Base-by-base conservation (phyloP, 1,284 basidiomycete species). In the Hymenochaete sp. region DNA sequence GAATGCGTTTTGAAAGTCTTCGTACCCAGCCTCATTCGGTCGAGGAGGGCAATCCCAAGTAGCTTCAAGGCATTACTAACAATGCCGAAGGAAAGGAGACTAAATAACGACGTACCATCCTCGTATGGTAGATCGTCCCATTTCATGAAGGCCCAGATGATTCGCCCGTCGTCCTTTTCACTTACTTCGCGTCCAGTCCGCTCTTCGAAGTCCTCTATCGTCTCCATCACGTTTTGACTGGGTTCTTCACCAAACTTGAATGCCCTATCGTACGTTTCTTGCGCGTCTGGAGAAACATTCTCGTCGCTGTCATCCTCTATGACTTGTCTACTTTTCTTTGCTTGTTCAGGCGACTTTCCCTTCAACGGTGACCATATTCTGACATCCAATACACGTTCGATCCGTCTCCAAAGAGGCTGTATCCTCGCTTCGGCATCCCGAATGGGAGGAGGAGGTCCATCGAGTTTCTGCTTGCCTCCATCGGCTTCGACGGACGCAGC, bases 71-170 rank as follows among this genome's bases (percentile, higher is more conserved):
- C 4, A 29, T 25, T 21, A 6, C 18, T 48, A 16, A 42, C 24
- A 29, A 40, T 27, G 37, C 11, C 16, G 16, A n/a, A 45, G 37
- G 13, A 28, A 24, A 31, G 26, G 50, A 56, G 38, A 29, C 41
- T 47, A 21, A 42, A 24, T 29, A 33, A 11, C n/a, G n/a, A n/a
- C 21, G 49, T 46, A 90, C 90, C 79, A 66, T 92, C 81, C 26
- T 92, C 88, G 53, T 97, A 96, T 22, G 83, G 80, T 35, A 95
- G 68, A 54, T 93, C 91, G 28, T 82, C 71, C 90, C 92, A 97
- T 62, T 96, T 97, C 54, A 90, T 72, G 58, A 88, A 86, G 6
- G 72, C 73, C 79, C 82, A 88, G n/a, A 80, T 68, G 14, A 78
- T 72, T 53, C 85, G 70, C 2, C 72, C 62, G 38, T 66, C 59